Percentiles rank a stretch among this genome's conserved stretches.
phyloP scores from a whole-genome alignment of 2,329 filamentous ascomycete genomes.

The Alternaria metachromatica region DNA sequence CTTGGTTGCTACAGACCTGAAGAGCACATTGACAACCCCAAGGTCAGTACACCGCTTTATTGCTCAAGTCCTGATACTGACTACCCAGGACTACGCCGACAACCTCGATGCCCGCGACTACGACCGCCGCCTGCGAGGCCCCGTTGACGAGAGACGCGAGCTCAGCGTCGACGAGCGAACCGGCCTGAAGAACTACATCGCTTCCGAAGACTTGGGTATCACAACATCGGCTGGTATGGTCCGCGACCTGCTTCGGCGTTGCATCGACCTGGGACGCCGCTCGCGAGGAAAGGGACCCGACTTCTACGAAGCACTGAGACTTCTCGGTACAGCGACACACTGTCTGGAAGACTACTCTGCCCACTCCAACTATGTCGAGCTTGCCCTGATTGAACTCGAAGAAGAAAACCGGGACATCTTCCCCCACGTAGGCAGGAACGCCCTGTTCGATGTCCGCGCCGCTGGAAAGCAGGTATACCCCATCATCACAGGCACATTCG shows the following conservation, averaged over 20 bases:
- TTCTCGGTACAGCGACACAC: conserved; percentile 87
- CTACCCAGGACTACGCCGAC: conserved; percentile 74
- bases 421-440: conserved; percentile 81
- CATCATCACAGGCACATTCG: conserved; percentile 88
- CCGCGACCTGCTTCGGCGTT: conserved; percentile 72
- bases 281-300: conserved; percentile 78
- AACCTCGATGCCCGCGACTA: conserved; percentile 85
- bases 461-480: conserved; percentile 74
- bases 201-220: conserved; percentile 78
- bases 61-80: conserved; percentile 2
- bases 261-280: conserved; percentile 78
- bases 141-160: conserved; percentile 79
- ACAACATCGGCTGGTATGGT: conserved; percentile 83
- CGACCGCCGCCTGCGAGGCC: conserved; percentile 79
- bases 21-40: conserved; percentile 81
- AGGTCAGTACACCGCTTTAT: conserved; percentile 46
- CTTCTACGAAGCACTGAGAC: conserved; percentile 82
- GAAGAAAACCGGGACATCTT: conserved; percentile 72
- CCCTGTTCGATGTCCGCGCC: conserved; percentile 73
- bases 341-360: conserved; percentile 90
- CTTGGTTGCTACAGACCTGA: conserved; percentile 75
- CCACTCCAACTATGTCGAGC: conserved; percentile 91
- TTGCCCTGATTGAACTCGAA: conserved; percentile 85
- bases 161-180: conserved; percentile 73
- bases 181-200: conserved; percentile 90